Conservation (phyloP, 331 rosid species). For the Prunus yedoensis region DNA sequence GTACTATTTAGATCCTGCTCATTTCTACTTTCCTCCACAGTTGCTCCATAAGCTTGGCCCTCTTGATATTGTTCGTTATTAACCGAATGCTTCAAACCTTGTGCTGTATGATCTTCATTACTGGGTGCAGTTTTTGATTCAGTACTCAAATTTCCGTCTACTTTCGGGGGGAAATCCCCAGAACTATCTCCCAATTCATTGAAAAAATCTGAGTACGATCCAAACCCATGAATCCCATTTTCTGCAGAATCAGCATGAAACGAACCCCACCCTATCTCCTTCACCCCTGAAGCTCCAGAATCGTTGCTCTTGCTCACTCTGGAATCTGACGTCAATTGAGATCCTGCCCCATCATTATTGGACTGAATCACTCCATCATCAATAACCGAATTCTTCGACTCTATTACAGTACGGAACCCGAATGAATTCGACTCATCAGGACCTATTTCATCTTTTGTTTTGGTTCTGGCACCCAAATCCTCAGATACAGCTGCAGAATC, state of each 20-base stretch:
- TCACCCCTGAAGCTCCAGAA: slow-evolving; percentile 41
- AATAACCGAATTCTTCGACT: not conserved
- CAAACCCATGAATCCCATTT: slow-evolving; percentile 51
- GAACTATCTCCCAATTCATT: slow-evolving; percentile 53
- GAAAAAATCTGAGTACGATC: slow-evolving; percentile 81
- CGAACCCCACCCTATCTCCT: slow-evolving; percentile 80
- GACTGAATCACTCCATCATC: slow-evolving; percentile 24
- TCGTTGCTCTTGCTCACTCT: slow-evolving; percentile 28
- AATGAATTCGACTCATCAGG: slow-evolving; percentile 35
- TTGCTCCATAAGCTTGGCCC: slow-evolving; percentile 38
- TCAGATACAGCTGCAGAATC: slow-evolving; percentile 44
- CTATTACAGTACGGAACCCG: slow-evolving; percentile 22
- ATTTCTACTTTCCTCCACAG: slow-evolving; percentile 32
- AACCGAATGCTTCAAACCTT: slow-evolving; percentile 30
- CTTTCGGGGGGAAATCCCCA: slow-evolving; percentile 31
- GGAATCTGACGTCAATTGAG: slow-evolving; percentile 19
- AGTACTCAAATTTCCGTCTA: slow-evolving; percentile 25
- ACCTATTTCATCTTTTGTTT: slow-evolving; percentile 21
- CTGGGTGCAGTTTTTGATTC: slow-evolving; percentile 25
- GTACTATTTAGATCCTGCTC: slow-evolving; percentile 54
- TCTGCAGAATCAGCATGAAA: slow-evolving; percentile 56
- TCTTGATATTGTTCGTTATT: slow-evolving; percentile 44
- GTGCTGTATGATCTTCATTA: slow-evolving; percentile 31
- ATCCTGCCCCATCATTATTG: slow-evolving; percentile 32
- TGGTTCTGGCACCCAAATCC: slow-evolving; percentile 20